Conservation (phyloP, 129 eudicot genomes). For the Logfia minima region DNA sequence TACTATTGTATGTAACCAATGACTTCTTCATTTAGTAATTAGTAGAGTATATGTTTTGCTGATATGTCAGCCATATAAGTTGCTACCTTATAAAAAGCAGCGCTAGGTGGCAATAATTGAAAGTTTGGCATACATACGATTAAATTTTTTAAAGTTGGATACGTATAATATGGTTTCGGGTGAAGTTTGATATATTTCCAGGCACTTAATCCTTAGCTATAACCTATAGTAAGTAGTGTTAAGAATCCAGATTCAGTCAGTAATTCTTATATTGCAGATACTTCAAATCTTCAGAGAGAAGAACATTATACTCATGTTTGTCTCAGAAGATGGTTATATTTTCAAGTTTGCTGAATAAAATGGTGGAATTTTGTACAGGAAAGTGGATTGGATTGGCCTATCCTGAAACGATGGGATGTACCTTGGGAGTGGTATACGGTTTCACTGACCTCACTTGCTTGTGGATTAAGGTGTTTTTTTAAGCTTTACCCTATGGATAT, state of each 20-base stretch:
- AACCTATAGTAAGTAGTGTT: background rate
- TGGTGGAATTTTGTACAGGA: slow-evolving; percentile 43
- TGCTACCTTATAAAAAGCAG: background rate
- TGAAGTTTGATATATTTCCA: too few relatives aligned
- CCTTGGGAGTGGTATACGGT: slow-evolving; percentile 99
- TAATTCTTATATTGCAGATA: background rate
- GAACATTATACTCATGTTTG: background rate
- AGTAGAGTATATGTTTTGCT: background rate
- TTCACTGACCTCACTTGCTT: slow-evolving; percentile 86
- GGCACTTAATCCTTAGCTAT: too few relatives aligned
- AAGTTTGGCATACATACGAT: background rate
- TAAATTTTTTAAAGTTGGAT: background rate
- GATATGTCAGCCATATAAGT: background rate
- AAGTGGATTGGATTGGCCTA: slow-evolving; percentile 56
- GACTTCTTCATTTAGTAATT: background rate
- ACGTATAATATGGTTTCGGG: background rate
- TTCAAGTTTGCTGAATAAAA: slow-evolving; percentile 14
- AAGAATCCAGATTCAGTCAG: background rate
- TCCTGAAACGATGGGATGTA: slow-evolving; percentile 87
- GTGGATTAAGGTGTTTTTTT: slow-evolving; percentile 71
- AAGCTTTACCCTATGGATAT: slow-evolving; percentile 19
- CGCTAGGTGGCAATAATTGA: background rate
- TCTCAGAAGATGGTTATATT: background rate
- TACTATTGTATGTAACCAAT: background rate
- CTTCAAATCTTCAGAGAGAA: background rate